These are phyloP conservation scores for Curvularia lunata DNA, from an alignment of 2,329 filamentous ascomycete genomes.

Conservation along the genomic window DNA sequence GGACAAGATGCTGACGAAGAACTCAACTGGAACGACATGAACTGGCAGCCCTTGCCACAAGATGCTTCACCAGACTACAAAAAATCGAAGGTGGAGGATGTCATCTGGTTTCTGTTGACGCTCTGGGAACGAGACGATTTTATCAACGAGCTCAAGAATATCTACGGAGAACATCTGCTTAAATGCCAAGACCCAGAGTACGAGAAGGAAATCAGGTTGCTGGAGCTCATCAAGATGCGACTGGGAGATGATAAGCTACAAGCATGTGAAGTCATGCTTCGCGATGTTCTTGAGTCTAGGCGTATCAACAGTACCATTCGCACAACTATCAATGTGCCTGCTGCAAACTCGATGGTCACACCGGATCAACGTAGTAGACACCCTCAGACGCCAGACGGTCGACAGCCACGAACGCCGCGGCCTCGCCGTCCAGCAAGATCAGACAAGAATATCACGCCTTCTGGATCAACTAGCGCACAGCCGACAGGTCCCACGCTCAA, in stretches of 20 bases:
- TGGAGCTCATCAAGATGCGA: conserved; percentile 85
- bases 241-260: conserved; percentile 87
- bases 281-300: conserved; percentile 84
- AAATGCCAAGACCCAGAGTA: conserved; percentile 68
- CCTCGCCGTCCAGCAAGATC: conserved; percentile 30
- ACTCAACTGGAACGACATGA: conserved; percentile 89
- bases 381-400: conserved; percentile 30
- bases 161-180: conserved; percentile 82
- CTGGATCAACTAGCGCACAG: conserved; percentile 19
- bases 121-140: conserved; percentile 92
- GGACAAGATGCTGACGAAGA: conserved; percentile 63
- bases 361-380: conserved; percentile 24
- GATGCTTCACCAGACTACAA: conserved; percentile 92
- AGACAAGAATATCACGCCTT: conserved; percentile 18
- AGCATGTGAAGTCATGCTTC: conserved; percentile 96
- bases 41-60: conserved; percentile 89
- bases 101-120: conserved; percentile 87
- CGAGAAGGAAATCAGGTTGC: conserved; percentile 78
- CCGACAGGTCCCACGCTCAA: conserved; percentile 61
- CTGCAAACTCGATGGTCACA: conserved; percentile 21
- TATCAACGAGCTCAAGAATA: conserved; percentile 89
- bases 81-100: conserved; percentile 84
- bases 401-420: conserved; percentile 33
- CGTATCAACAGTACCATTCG: conserved; percentile 67
- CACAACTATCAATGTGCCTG: conserved; percentile 24